phyloP scores from a whole-genome alignment of 257 asterid species.

The Striga asiatica region DNA sequence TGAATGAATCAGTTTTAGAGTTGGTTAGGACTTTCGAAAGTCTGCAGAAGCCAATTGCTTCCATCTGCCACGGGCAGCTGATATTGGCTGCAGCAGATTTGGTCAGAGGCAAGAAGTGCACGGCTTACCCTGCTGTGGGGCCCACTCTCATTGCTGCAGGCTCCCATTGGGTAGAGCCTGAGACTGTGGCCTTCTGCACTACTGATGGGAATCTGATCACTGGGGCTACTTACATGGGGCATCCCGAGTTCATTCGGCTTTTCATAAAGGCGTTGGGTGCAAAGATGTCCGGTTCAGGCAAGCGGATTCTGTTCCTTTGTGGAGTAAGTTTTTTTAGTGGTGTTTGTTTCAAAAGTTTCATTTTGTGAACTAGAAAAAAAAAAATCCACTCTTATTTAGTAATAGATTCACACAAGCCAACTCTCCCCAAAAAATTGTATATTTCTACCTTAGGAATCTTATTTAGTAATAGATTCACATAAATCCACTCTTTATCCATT shows the following conservation, averaged over 20 bases:
- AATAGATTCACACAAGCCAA: too few species aligned
- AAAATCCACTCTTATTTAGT: too few species aligned
- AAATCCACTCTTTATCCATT: too few species aligned
- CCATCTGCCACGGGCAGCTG: slow-evolving; percentile 86
- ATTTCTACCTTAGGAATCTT: too few species aligned
- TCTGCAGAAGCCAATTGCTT: slow-evolving; percentile 53
- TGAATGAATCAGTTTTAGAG: slow-evolving; percentile 46
- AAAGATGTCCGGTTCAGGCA: slow-evolving; percentile 65
- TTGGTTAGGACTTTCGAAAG: slow-evolving; percentile 51
- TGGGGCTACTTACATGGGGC: slow-evolving; percentile 69
- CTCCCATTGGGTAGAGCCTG: slow-evolving; percentile 86
- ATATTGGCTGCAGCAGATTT: slow-evolving; percentile 77
- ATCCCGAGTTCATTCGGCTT: slow-evolving; percentile 75
- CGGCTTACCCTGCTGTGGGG: slow-evolving; percentile 70
- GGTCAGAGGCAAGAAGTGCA: slow-evolving; percentile 63
- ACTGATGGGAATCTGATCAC: slow-evolving; percentile 77
- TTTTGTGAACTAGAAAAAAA: not conserved
- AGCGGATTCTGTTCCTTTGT: slow-evolving; percentile 68
- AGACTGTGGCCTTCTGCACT: slow-evolving; percentile 60
- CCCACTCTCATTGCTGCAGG: slow-evolving; percentile 83
- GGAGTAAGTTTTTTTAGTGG: slow-evolving; percentile 62
- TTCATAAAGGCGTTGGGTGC: slow-evolving; percentile 83
- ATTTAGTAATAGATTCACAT: too few species aligned
- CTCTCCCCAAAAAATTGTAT: too few species aligned
- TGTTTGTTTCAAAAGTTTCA: slow-evolving; percentile 12